These are phyloP conservation scores for Suhomyces pyralidae DNA, from an alignment of 805 yeast genomes.

Conservation along the genomic window DNA sequence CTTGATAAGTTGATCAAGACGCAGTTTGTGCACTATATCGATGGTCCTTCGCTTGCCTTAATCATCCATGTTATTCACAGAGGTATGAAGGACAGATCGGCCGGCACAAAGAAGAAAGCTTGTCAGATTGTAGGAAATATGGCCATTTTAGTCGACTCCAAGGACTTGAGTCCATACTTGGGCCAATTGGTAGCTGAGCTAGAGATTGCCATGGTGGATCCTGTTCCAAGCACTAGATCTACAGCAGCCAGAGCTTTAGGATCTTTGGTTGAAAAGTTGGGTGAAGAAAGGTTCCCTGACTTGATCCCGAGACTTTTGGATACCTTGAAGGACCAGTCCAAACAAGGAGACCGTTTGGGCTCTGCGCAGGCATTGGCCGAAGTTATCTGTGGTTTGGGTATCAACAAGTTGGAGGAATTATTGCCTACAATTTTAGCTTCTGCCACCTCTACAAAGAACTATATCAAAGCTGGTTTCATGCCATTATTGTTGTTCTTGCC, in stretches of 20 bases:
- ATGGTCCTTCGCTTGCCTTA: conserved; percentile 94
- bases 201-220: conserved; percentile 95
- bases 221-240: conserved; percentile 94
- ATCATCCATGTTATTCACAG: conserved; percentile 92
- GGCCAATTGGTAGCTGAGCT: conserved; percentile 74
- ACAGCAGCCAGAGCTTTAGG: conserved; percentile 98
- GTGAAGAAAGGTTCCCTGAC: conserved; percentile 93
- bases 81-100: conserved; percentile 95
- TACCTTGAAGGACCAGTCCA: conserved; percentile 71
- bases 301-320: conserved; percentile 76
- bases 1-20: conserved; percentile 82
- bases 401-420: conserved; percentile 81
- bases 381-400: conserved; percentile 88
- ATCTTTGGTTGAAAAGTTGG: conserved; percentile 90
- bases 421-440: conserved; percentile 75
- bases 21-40: conserved; percentile 95
- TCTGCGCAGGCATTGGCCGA: conserved; percentile 97
- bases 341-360: conserved; percentile 90
- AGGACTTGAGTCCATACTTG: conserved; percentile 82
- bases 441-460: conserved; percentile 63
- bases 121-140: conserved; percentile 98
- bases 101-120: conserved; percentile 85
- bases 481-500: conserved; percentile 88
- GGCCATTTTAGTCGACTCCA: conserved; percentile 91
- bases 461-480: conserved; percentile 88